phyloP scores from a whole-genome alignment of 352 stramenopile genomes.

The Vaucheria bursata region DNA sequence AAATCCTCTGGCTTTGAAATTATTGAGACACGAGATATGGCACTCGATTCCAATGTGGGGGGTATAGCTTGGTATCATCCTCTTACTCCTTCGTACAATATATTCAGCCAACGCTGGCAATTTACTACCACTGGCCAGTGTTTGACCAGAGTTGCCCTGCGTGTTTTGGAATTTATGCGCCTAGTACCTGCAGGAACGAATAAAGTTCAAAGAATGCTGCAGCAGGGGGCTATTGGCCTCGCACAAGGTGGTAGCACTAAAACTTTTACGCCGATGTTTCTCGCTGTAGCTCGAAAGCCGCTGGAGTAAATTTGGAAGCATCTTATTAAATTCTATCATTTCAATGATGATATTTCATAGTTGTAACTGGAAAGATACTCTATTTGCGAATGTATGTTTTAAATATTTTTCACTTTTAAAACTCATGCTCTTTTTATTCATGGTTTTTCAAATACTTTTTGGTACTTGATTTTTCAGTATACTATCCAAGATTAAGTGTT shows the following conservation, averaged over 20 bases:
- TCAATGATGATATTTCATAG: not conserved
- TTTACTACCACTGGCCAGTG: constrained; percentile 50
- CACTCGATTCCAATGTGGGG: constrained; percentile 49
- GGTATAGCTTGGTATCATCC: constrained; percentile 56
- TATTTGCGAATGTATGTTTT: no score
- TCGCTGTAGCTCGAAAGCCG: constrained; percentile 53
- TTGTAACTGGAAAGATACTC: no score
- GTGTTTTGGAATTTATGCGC: constrained; percentile 50
- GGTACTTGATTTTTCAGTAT: no score
- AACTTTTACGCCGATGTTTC: constrained; percentile 54
- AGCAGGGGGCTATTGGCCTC: constrained; percentile 53
- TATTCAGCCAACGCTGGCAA: constrained; percentile 53
- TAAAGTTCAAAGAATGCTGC: constrained; percentile 55
- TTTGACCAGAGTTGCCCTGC: constrained; percentile 45
- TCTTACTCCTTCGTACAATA: constrained; percentile 52
- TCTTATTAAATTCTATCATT: not conserved
- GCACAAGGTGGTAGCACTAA: constrained; percentile 48
- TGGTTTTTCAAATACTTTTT: no score
- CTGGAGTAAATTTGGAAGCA: constrained; percentile 23
- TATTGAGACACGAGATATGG: constrained; percentile 56
- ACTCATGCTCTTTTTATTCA: no score
- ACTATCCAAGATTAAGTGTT: no score
- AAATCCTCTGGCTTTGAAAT: constrained; percentile 45
- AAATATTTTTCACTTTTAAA: no score
- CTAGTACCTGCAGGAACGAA: constrained; percentile 50